These are phyloP conservation scores for Yamadazyma kanchanaburiensis DNA, from an alignment of 1,139 yeast genomes.

Conservation along the genomic window DNA sequence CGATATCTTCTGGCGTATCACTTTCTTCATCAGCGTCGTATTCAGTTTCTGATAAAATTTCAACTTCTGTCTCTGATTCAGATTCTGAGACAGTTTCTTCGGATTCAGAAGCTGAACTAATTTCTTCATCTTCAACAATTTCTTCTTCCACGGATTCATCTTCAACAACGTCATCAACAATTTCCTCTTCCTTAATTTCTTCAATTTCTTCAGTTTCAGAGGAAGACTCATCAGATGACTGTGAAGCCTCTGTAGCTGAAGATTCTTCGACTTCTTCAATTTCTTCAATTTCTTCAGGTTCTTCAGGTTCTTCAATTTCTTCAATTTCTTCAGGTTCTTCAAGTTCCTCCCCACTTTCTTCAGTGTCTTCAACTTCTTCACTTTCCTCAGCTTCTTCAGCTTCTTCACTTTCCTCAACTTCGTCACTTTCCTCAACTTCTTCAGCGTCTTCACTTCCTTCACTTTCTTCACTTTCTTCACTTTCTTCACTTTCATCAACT, in stretches of 20 bases:
- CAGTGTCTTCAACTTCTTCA: slow-evolving; percentile 1
- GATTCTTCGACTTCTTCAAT: slow-evolving; percentile 1
- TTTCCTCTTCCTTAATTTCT: slow-evolving; percentile 3
- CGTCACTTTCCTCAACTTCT: slow-evolving; percentile 2
- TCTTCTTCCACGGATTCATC: background rate
- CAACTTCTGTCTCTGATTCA: slow-evolving; percentile 4
- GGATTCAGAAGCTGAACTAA: background rate
- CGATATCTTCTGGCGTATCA: slow-evolving; percentile 3
- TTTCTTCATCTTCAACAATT: background rate
- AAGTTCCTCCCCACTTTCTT: background rate
- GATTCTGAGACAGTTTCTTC: background rate
- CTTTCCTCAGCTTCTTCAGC: slow-evolving; percentile 2
- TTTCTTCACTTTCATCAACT: slow-evolving; percentile 3
- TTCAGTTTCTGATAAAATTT: slow-evolving; percentile 5
- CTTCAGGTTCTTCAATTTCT: background rate
- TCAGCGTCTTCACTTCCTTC: slow-evolving; percentile 3
- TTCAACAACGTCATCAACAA: slow-evolving; percentile 2
- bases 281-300: slow-evolving; percentile 3
- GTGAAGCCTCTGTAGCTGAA: slow-evolving; percentile 2
- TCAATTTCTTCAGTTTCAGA: slow-evolving; percentile 2
- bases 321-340: background rate
- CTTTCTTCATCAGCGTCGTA: slow-evolving; percentile 2
- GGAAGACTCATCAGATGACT: slow-evolving; percentile 3
- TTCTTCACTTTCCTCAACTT: slow-evolving; percentile 3
- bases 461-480: slow-evolving; percentile 1